Evolutionary conservation across 306 rosid species (phyloP), one percentile per base, ranked within the genome.

Genomic region (Sicyos baderoa): DNA sequence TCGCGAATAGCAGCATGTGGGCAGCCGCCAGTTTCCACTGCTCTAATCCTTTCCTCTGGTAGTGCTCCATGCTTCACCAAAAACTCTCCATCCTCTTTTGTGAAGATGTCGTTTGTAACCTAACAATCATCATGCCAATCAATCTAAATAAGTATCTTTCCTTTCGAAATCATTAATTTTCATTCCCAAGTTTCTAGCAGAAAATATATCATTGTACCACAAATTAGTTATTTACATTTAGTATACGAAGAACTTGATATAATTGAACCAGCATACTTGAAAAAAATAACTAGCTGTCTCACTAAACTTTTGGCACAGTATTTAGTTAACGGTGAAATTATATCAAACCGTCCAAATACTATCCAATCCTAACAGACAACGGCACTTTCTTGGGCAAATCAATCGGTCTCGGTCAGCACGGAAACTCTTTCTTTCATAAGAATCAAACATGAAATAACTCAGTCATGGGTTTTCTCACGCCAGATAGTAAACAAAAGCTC

Each of bases 51-150:
- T 82, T 93, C 99, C 75, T 86, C 87, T 0, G 97, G 94, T 54
- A 93, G 87, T 51, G 99, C 99, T 77, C 90, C 91, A 70, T 90
- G 84, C 49, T 82, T 93, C 72, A 93, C 97, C 90, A 93, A 81
- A 78, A 93, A 93, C 75, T 93, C 99, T 49, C 97, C 97, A 74
- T 93, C 99, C 86, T 93, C 99, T 59, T 88, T 90, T 0, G 99
- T 93, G 80, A 93, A 93, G 69, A 93, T 93, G 77, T 93, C 99
- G 80, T 93, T 93, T n/a, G 99, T 93, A 60, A 93, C 95, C 95
- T 91, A 75, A 62, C 17, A 19, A 79, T 40, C 32, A 66, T 35
- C 51, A 29, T 48, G 32, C 11, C 45, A 9, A 40, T 12, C 18
- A 21, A 53, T 42, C 7, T 13, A 4, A 76, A 53, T 53, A 29